Percentiles rank a stretch among this genome's conserved stretches.
Evolutionary conservation across 1,139 yeast species (phyloP).

Genomic region (Candida smagusa): DNA sequence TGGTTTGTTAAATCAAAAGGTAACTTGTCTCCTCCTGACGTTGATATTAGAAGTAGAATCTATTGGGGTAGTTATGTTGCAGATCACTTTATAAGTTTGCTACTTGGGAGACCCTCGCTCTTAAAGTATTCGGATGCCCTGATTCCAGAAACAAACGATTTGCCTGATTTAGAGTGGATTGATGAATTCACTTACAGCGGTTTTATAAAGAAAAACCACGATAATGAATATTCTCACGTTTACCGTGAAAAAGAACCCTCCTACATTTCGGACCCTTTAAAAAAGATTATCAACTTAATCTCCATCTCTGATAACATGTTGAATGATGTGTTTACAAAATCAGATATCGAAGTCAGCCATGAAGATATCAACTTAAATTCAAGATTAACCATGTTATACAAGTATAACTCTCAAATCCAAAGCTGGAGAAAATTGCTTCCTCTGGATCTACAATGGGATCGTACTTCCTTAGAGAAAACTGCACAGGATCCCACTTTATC

Average conservation of each 20-base stretch:
- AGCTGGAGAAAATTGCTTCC: conserved; percentile 51
- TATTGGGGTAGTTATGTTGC: conserved; percentile 70
- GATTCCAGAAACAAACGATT: conserved; percentile 58
- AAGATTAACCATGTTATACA: conserved; percentile 36
- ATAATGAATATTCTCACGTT: conserved; percentile 1
- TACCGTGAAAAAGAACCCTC: conserved; percentile 16
- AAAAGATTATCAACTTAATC: conserved; percentile 46
- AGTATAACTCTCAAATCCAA: conserved; percentile 48
- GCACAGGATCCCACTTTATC: conserved; percentile 51
- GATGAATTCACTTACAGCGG: conserved; percentile 43
- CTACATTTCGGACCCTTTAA: conserved; percentile 47
- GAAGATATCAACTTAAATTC: conserved; percentile 31
- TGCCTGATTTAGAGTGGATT: conserved; percentile 58
- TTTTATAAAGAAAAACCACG: conserved; percentile 6
- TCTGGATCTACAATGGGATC: conserved; percentile 49
- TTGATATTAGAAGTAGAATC: conserved; percentile 55
- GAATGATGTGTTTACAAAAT: conserved; percentile 48
- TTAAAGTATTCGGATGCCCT: conserved; percentile 57
- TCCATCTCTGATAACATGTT: conserved; percentile 53
- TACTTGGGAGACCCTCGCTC: conserved; percentile 58
- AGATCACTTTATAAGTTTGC: conserved; percentile 58
- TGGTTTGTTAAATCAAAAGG: conserved; percentile 43
- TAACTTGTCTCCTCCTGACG: conserved; percentile 36
- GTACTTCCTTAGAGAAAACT: conserved; percentile 34
- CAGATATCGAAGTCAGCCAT: conserved; percentile 18